Evolutionary conservation across 176 grass and related monocot species (phyloP).

Genomic region (Luzula sylvatica): DNA sequence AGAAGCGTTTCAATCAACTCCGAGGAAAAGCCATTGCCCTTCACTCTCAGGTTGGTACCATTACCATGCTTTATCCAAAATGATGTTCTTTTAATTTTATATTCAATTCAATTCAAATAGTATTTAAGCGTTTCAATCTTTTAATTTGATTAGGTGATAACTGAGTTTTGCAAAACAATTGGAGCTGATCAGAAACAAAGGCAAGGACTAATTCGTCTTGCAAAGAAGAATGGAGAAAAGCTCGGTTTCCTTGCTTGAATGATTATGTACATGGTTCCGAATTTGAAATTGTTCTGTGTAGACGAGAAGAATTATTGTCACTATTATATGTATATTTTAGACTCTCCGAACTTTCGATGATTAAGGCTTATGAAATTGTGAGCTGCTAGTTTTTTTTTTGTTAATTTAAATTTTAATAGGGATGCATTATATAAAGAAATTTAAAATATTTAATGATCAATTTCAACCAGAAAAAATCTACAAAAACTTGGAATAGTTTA

Average conservation of each 20-base stretch:
- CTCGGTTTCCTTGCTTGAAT: slow-evolving; percentile 84
- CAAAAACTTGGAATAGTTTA: too few species aligned
- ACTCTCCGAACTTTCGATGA: background rate
- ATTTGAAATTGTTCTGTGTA: slow-evolving; percentile 11
- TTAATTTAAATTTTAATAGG: too few species aligned
- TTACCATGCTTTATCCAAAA: too few species aligned
- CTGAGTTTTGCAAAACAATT: slow-evolving; percentile 91
- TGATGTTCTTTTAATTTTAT: background rate
- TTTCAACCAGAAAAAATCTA: too few species aligned
- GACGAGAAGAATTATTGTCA: slow-evolving; percentile 11
- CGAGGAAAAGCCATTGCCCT: slow-evolving; percentile 93
- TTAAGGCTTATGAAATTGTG: too few species aligned
- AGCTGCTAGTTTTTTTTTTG: too few species aligned
- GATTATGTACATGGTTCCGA: background rate
- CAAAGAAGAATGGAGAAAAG: slow-evolving; percentile 97
- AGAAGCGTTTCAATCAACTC: slow-evolving; percentile 88
- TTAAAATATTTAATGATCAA: background rate
- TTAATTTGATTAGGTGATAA: slow-evolving; percentile 52
- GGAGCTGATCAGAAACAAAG: slow-evolving; percentile 87
- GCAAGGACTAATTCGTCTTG: slow-evolving; percentile 86
- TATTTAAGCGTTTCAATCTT: background rate
- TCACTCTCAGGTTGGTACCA: slow-evolving; percentile 85
- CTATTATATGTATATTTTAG: slow-evolving; percentile 15
- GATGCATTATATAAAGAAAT: slow-evolving; percentile 1
- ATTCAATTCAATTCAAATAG: background rate